Evolutionary conservation across 352 stramenopile species (phyloP).

Genomic region (Phytophthora foliorum): DNA sequence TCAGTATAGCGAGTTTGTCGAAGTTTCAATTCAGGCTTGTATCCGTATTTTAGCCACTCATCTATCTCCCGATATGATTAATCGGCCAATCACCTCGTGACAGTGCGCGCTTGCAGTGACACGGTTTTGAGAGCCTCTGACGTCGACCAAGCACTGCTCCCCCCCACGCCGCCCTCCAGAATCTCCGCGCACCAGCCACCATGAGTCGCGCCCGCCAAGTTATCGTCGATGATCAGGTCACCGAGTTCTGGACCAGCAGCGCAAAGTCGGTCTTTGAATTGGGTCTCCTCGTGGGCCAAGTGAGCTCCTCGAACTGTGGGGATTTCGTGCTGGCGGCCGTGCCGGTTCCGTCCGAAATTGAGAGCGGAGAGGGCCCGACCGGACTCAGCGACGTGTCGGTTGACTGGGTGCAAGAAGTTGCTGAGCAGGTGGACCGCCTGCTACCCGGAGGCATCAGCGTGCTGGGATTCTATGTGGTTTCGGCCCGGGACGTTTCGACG

Average conservation of each 20-base stretch:
- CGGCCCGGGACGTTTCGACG: constrained; percentile 38
- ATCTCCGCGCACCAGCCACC: background rate
- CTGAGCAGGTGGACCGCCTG: constrained; percentile 75
- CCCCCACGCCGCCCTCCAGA: background rate
- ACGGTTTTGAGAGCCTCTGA: constrained; percentile 1
- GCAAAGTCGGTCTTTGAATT: constrained; percentile 53
- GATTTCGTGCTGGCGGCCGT: constrained; percentile 63
- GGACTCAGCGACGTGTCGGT: constrained; percentile 64
- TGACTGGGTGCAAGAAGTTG: constrained; percentile 74
- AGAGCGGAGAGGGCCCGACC: constrained; percentile 37
- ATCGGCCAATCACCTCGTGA: background rate
- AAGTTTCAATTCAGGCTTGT: too few relatives aligned
- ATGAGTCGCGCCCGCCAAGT: constrained; percentile 46
- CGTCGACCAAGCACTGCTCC: constrained; percentile 4
- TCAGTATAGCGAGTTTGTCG: too few relatives aligned
- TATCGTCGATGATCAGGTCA: constrained; percentile 41
- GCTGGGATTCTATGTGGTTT: constrained; percentile 69
- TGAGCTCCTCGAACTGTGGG: constrained; percentile 35
- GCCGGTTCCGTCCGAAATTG: constrained; percentile 59
- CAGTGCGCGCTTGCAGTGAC: background rate
- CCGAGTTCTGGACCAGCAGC: constrained; percentile 28
- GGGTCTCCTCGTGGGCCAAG: constrained; percentile 70
- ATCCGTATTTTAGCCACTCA: background rate
- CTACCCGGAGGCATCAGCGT: constrained; percentile 66
- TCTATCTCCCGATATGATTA: background rate